Evolutionary conservation across 495 filamentous ascomycete species (phyloP), one percentile per base, ranked within the genome.

Genomic region (Trichoderma virens): DNA sequence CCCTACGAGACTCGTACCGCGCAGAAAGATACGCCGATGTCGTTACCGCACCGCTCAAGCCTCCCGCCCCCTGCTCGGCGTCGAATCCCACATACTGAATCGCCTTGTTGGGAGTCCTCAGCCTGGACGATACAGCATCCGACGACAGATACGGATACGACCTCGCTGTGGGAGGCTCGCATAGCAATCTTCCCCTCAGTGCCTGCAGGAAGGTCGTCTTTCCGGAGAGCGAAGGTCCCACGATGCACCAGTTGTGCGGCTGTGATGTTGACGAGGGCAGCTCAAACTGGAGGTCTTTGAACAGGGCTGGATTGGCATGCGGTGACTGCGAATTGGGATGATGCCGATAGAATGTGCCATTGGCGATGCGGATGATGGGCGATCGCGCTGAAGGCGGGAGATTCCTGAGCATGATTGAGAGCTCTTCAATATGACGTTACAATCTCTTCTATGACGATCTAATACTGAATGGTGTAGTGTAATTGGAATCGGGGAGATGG

Each of bases 1-100:
- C 93, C 23, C 91, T 80, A 59, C 86, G 75, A 63, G 89, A 92
- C 79, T 98, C 94, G 75, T 98, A 98, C n/a, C 94, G 82, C 14
- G 92, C 91, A 67, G 90, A 91, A 38, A 98, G 74, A 69, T 97
- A 97, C 13, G 90, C 86, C 11, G 91, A 92, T 1, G 86, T 74
- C 0, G 79, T 74, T 14, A 31, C 61, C 7, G 77, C 74, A 3
- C 67, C 69, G 8, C 73, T 72, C 25, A 75, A 67, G 7, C 68
- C 69, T 5, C 65, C 65, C 1, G 70, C 66, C 13, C 73, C 71
- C 16, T 80, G 79, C 67, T 90, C 82, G 2, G 83, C 84, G 66
- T 85, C 81, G 70, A 97, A 97, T 0, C 92, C 92, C 56, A 96
- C 88, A 72, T 93, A 91, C 66, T 87, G 86, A 61, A 97, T 87